phyloP scores from a whole-genome alignment of 257 asterid genomes.

The Leonotis leonurus region DNA sequence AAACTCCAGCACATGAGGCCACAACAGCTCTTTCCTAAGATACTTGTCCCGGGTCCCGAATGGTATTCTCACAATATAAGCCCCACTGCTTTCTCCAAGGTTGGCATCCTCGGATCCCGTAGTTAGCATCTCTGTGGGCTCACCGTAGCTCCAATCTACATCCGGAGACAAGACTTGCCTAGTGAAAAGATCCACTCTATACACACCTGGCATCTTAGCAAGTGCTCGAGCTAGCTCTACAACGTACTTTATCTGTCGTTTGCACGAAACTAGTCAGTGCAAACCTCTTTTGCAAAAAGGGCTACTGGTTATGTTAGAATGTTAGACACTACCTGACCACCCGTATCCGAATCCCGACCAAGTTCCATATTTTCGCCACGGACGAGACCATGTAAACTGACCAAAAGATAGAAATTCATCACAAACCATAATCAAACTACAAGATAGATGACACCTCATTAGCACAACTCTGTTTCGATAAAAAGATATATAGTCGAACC shows the following conservation, averaged over 20 bases:
- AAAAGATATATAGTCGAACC: constrained; percentile 28
- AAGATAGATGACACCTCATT: too few species aligned
- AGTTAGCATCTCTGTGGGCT: constrained; percentile 68
- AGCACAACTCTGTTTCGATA: background rate
- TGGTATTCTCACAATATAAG: constrained; percentile 59
- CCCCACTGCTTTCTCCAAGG: constrained; percentile 55
- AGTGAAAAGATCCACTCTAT: constrained; percentile 62
- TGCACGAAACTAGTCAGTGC: background rate
- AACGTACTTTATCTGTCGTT: constrained; percentile 48
- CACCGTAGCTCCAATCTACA: constrained; percentile 48
- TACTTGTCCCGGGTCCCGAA: constrained; percentile 53
- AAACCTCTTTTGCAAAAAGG: background rate
- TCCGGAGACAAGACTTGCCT: constrained; percentile 52
- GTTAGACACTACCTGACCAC: constrained; percentile 54
- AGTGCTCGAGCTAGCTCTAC: constrained; percentile 70
- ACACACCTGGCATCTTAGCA: constrained; percentile 46
- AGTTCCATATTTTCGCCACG: constrained; percentile 82
- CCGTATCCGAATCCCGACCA: constrained; percentile 72
- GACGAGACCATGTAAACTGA: constrained; percentile 68
- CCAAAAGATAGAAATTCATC: constrained; percentile 10
- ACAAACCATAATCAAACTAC: constrained; percentile 6
- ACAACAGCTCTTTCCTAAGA: constrained; percentile 45
- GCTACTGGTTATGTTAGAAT: constrained; percentile 19
- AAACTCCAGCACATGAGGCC: constrained; percentile 60
- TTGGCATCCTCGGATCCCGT: constrained; percentile 38